A percentile compares a stretch with the other conserved stretches of the same genome.
phyloP scores from a whole-genome alignment of 1,284 basidiomycete genomes.

The Apiotrichum sp. region DNA sequence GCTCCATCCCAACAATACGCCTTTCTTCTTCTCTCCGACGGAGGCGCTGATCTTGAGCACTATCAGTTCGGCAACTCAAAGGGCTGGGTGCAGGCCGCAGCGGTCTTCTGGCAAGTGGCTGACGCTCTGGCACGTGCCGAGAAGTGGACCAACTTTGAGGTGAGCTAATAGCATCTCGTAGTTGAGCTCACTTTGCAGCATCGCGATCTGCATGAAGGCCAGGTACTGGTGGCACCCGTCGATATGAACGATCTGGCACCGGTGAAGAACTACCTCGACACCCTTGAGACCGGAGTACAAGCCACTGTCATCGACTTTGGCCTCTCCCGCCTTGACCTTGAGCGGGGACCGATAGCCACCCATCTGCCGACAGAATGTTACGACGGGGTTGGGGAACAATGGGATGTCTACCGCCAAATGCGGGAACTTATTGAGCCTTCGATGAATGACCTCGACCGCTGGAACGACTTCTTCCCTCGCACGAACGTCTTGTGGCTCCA shows the following conservation, averaged over 20 bases:
- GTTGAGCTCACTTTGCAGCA: conserved; percentile 56
- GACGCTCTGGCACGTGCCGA: conserved; percentile 73
- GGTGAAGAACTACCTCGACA: conserved; percentile 21
- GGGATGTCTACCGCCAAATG: conserved; percentile 91
- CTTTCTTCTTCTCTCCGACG: conserved; percentile 81
- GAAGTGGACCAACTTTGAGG: conserved; percentile 74
- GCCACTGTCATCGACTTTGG: conserved; percentile 92
- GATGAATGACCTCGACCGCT: background rate
- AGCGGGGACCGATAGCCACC: background rate
- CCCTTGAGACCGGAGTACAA: conserved; percentile 55
- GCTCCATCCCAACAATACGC: conserved; percentile 70
- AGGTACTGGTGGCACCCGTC: conserved; percentile 65
- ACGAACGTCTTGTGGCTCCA: conserved; percentile 36
- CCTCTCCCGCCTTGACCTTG: conserved; percentile 66
- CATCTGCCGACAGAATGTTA: conserved; percentile 70
- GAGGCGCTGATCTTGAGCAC: conserved; percentile 80
- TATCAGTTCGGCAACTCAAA: conserved; percentile 57
- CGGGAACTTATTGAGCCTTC: conserved; percentile 49
- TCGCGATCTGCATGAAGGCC: conserved; percentile 97
- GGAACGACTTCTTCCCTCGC: conserved; percentile 9
- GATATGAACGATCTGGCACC: conserved; percentile 13
- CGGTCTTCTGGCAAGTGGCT: conserved; percentile 84
- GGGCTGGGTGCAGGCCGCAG: conserved; percentile 79
- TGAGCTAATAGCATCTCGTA: conserved; percentile 43
- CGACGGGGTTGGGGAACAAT: conserved; percentile 81